Evolutionary conservation across 1,139 yeast genomes (phyloP).

Genomic region (Pichiaceae sp.): DNA sequence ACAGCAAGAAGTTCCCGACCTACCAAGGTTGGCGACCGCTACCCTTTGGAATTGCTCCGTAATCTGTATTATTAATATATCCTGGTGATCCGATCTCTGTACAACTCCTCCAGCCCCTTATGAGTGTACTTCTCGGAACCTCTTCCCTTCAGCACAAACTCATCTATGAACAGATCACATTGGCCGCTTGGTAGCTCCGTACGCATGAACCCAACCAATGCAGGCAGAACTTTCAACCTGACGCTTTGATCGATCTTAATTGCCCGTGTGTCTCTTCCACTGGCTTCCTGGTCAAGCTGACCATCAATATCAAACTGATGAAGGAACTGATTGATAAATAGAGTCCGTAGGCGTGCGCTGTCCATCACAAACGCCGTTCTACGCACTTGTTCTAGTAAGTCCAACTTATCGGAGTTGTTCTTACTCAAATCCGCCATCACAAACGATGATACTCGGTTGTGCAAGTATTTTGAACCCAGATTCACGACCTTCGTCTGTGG

Average conservation of each 20-base stretch:
- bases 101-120: slow-evolving; percentile 18
- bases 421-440: neutral
- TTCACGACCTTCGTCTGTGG: neutral
- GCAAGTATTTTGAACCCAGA: slow-evolving; percentile 1
- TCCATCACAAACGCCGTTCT: slow-evolving; percentile 3
- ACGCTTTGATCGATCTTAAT: slow-evolving; percentile 13
- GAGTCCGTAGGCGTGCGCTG: slow-evolving; percentile 4
- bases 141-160: slow-evolving; percentile 20
- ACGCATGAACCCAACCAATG: slow-evolving; percentile 18
- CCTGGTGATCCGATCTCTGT: slow-evolving; percentile 1
- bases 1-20: slow-evolving; percentile 14
- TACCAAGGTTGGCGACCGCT: slow-evolving; percentile 33
- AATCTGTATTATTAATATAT: slow-evolving; percentile 1
- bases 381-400: slow-evolving; percentile 6
- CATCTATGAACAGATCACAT: slow-evolving; percentile 14
- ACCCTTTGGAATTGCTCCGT: slow-evolving; percentile 34
- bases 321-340: slow-evolving; percentile 13
- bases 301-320: slow-evolving; percentile 5
- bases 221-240: slow-evolving; percentile 15
- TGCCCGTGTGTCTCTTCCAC: neutral
- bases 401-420: slow-evolving; percentile 2
- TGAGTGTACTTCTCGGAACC: slow-evolving; percentile 15
- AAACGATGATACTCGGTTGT: neutral
- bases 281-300: slow-evolving; percentile 6
- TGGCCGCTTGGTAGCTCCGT: slow-evolving; percentile 13